Base-by-base conservation (phyloP, 805 yeast genomes). In the Candida parachauliodes region DNA sequence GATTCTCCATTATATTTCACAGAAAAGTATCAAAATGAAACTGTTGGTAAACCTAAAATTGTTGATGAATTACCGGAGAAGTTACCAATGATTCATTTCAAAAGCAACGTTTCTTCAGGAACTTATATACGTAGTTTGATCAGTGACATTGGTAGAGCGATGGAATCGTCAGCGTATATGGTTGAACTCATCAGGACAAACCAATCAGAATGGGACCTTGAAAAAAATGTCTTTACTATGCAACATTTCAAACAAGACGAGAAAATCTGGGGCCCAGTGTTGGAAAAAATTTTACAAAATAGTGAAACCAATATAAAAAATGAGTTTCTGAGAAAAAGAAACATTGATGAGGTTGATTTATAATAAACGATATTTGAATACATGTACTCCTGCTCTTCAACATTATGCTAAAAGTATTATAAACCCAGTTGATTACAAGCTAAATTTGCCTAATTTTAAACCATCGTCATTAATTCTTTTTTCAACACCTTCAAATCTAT, bases 81-180 rank as follows among this genome's bases (percentile, higher is more conserved):
- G 44, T 79, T 87, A 2, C 93, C 94, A 2, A 49, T 83, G 34
- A 50, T 91, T 18, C 89, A 83, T 49, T 77, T 93, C 47, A 74
- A 72, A 11, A 77, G 94, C 3, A 73, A 76, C 24, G 98, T 91
- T 1, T 83, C 96, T 1, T 88, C 97, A 0, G 99, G 99, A 1
- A 93, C 98, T 0, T 93, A 93, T 52, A 88, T 93, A 34, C 74
- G 99, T 47, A 83, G 96, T 2, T 64, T 93, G 37, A 72, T 93
- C 34, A 87, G 95, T 60, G 99, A 93, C 52, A 69, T 86, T 30
- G 98, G 95, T 2, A 75, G 83, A 42, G 83, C 91, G 0, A 63
- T 89, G 54, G 81, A 83, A 12, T 78, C 89, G 0, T 77, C 86
- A 18, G 87, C 95, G 0, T 88, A 88, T 53, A 89, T 93, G 96